Percentiles rank a stretch among this genome's conserved stretches.
Evolutionary conservation across 768 basidiomycete species (phyloP).

Genomic region (Glaciozyma antarctica): DNA sequence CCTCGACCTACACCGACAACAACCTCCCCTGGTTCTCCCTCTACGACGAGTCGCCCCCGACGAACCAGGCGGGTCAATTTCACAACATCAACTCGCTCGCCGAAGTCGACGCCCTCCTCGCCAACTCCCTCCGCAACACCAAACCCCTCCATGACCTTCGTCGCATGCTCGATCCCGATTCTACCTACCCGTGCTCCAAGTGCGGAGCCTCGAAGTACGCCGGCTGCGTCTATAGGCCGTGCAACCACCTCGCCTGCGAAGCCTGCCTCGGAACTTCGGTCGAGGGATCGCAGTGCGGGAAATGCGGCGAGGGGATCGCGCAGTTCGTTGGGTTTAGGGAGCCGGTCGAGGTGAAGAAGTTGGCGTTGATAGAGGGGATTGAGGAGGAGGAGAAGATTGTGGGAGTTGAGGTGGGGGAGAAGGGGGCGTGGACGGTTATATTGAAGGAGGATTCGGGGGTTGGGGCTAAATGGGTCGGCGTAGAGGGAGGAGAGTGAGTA

Average conservation of each 20-base stretch:
- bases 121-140: neutral
- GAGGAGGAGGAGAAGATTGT: neutral
- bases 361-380: neutral
- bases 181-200: neutral
- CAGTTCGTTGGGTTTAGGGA: neutral
- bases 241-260: neutral
- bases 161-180: neutral
- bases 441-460: too few species aligned
- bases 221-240: neutral
- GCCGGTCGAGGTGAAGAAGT: neutral
- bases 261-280: neutral
- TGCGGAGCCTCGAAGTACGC: neutral
- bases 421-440: neutral
- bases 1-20: neutral
- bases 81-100: neutral
- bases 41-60: slow-evolving; percentile 2
- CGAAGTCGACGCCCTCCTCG: slow-evolving; percentile 2
- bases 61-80: neutral
- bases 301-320: neutral
- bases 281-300: neutral
- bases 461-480: too few species aligned
- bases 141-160: neutral
- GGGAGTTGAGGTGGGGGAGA: neutral
- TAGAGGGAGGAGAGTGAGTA: too few species aligned
- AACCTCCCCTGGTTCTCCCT: slow-evolving; percentile 4